phyloP scores from a whole-genome alignment of 352 stramenopile species.

The Blastocystis sp. region DNA sequence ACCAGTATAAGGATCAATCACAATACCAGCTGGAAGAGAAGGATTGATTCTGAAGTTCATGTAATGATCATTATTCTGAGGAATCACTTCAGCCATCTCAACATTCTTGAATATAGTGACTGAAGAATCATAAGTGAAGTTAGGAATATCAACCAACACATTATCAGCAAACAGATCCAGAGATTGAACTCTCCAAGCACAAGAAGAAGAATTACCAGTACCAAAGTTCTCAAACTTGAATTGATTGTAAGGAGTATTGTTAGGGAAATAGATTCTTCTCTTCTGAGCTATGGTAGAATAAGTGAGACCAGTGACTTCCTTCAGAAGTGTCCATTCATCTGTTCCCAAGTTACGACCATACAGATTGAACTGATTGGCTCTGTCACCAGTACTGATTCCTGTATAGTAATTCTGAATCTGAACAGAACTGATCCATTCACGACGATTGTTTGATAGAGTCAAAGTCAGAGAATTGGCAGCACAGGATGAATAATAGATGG shows the following conservation, averaged over 20 bases:
- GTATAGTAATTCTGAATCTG: neutral
- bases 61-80: neutral
- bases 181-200: neutral
- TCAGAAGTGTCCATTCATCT: neutral
- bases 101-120: neutral
- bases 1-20: neutral
- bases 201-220: neutral
- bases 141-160: neutral
- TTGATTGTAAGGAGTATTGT: neutral
- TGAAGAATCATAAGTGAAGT: neutral
- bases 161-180: constrained; percentile 12
- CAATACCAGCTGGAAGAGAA: neutral
- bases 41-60: neutral
- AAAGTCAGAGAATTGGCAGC: neutral
- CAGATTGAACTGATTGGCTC: neutral
- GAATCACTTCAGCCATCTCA: constrained; percentile 39
- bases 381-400: too few relatives aligned
- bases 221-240: constrained; percentile 36
- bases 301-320: neutral
- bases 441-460: neutral
- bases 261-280: neutral
- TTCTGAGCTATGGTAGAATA: neutral
- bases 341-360: neutral
- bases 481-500: neutral
- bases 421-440: constrained; percentile 40